Evolutionary conservation across 352 stramenopile genomes (phyloP).

Genomic region (Pythium phragmitis): DNA sequence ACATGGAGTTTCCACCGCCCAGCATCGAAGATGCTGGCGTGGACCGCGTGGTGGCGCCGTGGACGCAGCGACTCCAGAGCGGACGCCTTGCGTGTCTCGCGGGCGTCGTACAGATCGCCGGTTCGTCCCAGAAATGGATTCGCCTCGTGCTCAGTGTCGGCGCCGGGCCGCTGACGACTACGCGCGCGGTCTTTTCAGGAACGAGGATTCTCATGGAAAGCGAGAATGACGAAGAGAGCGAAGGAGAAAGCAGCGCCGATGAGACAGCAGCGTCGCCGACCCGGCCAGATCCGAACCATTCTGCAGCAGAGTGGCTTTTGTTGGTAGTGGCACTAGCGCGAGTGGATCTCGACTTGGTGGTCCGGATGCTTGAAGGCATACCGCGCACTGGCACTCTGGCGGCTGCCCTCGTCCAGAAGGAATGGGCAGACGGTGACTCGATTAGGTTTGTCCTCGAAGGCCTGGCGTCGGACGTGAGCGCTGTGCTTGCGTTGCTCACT

Average conservation of each 20-base stretch:
- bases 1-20: too few relatives aligned
- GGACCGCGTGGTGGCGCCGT: not conserved
- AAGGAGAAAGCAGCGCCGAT: not conserved
- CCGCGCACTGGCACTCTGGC: too few relatives aligned
- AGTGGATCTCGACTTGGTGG: not conserved
- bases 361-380: not conserved
- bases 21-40: not conserved
- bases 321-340: not conserved
- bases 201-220: not conserved
- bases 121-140: not conserved
- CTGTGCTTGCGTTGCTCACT: not conserved
- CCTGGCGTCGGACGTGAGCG: not conserved
- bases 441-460: not conserved
- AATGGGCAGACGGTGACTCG: too few relatives aligned
- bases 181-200: too few relatives aligned
- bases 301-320: not conserved
- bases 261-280: not conserved
- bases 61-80: not conserved
- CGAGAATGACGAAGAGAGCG: not conserved
- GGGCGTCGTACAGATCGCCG: not conserved
- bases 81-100: not conserved
- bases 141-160: not conserved
- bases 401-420: too few relatives aligned
- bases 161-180: not conserved
- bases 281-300: not conserved